Evolutionary conservation across 1,284 basidiomycete genomes (phyloP).

Genomic region (Tetrapyrgos nigripes): DNA sequence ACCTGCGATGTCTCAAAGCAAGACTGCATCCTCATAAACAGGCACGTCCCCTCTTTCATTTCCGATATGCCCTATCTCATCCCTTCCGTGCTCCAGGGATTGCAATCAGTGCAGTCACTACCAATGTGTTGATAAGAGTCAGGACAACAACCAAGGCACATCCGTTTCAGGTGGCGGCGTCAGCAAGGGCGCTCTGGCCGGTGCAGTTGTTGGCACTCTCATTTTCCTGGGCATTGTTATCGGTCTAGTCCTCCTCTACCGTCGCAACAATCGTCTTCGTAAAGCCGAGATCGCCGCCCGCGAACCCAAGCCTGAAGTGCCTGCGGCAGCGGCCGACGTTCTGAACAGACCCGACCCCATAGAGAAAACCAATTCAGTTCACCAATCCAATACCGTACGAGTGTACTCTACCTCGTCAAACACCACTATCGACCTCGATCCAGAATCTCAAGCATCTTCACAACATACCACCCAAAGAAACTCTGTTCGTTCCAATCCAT

Average conservation of each 20-base stretch:
- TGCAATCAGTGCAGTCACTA: constrained; percentile 61
- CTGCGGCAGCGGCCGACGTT: constrained; percentile 75
- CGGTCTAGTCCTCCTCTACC: constrained; percentile 66
- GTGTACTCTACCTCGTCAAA: constrained; percentile 54
- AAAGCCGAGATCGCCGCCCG: constrained; percentile 32
- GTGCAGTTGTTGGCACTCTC: constrained; percentile 69
- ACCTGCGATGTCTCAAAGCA: constrained; percentile 55
- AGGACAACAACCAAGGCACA: constrained; percentile 19
- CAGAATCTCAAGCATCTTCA: constrained; percentile 48
- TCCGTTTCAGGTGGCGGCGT: constrained; percentile 44
- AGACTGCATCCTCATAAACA: constrained; percentile 63
- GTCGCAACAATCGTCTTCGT: constrained; percentile 48
- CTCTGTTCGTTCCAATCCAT: constrained; percentile 65
- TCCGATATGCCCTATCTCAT: constrained; percentile 2
- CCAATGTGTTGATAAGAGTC: constrained; percentile 47
- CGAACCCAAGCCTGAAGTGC: constrained; percentile 64
- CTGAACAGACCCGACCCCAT: constrained; percentile 79
- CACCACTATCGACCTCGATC: constrained; percentile 65
- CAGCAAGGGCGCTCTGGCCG: constrained; percentile 75
- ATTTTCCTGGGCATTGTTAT: constrained; percentile 61
- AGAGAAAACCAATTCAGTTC: constrained; percentile 55
- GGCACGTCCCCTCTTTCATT: constrained; percentile 43
- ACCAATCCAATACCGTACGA: constrained; percentile 44
- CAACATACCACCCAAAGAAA: constrained; percentile 33
- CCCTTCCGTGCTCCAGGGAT: constrained; percentile 45